Evolutionary conservation across 225 moss, liverwort and hornwort species (phyloP).

Genomic region (Climacium dendroides): DNA sequence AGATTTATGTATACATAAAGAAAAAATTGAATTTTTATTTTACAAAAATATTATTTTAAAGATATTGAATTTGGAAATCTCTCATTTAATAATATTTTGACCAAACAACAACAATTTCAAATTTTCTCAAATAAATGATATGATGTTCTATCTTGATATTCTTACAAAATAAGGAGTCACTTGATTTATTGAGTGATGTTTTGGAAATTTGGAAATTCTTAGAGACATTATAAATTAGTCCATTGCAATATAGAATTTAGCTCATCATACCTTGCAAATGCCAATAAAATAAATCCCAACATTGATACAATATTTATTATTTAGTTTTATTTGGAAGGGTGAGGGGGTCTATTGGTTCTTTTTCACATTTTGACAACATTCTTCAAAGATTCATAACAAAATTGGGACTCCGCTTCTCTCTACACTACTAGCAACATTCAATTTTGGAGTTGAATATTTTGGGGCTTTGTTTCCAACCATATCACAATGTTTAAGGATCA

Average conservation of each 20-base stretch:
- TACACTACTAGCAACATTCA: not conserved
- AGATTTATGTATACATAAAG: not conserved
- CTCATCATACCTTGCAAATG: not conserved
- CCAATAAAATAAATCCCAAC: not conserved
- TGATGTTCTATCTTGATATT: not conserved
- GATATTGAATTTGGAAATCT: not conserved
- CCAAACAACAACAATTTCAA: not conserved
- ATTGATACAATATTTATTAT: not conserved
- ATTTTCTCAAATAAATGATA: not conserved
- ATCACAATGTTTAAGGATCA: not conserved
- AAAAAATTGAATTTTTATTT: not conserved
- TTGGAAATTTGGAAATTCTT: not conserved
- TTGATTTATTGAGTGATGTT: not conserved
- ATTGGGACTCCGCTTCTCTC: accelerated
- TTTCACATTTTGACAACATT: not conserved
- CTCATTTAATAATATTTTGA: not conserved
- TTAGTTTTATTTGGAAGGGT: accelerated
- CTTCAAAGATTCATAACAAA: not conserved
- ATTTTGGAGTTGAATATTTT: accelerated
- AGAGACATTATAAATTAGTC: not conserved
- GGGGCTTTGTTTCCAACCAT: accelerated
- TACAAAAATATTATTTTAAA: not conserved
- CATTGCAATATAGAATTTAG: not conserved
- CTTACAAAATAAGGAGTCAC: not conserved
- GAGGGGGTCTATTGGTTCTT: accelerated